Conservation (phyloP, 352 stramenopile genomes). For the Pythium utonaiense region DNA sequence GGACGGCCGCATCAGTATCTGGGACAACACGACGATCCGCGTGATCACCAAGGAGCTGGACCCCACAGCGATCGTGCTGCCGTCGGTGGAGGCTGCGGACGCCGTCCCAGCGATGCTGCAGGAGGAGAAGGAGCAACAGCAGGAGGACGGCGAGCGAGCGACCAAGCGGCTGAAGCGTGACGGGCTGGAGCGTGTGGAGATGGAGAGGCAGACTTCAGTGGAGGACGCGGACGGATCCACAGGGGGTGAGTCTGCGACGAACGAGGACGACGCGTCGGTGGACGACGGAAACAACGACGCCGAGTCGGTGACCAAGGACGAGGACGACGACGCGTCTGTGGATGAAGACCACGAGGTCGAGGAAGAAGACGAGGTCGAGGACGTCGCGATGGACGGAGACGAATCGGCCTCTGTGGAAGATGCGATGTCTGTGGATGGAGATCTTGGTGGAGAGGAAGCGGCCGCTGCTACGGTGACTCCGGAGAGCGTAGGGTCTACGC, state of each 20-base stretch:
- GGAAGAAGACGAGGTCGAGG: slow-evolving; percentile 28
- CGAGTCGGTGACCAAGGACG: slow-evolving; percentile 19
- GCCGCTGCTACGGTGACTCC: slow-evolving; percentile 23
- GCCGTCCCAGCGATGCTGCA: not conserved
- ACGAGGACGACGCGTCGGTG: slow-evolving; percentile 31
- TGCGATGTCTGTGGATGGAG: slow-evolving; percentile 19
- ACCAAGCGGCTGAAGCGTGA: slow-evolving; percentile 1
- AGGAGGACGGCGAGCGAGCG: not conserved
- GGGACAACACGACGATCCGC: slow-evolving; percentile 77
- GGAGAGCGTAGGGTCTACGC: slow-evolving; percentile 8
- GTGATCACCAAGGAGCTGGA: slow-evolving; percentile 79
- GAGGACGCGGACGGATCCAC: slow-evolving; percentile 20
- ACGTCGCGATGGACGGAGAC: slow-evolving; percentile 10
- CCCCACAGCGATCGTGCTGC: slow-evolving; percentile 55
- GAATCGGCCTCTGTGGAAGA: slow-evolving; percentile 19
- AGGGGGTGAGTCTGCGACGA: slow-evolving; percentile 25
- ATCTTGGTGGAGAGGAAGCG: slow-evolving; percentile 16
- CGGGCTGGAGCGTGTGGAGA: not conserved
- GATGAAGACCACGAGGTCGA: slow-evolving; percentile 25
- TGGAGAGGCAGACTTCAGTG: not conserved
- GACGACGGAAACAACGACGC: slow-evolving; percentile 38
- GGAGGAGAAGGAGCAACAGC: slow-evolving; percentile 3
- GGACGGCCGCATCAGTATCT: slow-evolving; percentile 76
- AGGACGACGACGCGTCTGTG: slow-evolving; percentile 12
- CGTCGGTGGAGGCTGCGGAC: slow-evolving; percentile 15